Base-by-base conservation (phyloP, 108 stramenopile genomes). In the Nannochloropsis salina region DNA sequence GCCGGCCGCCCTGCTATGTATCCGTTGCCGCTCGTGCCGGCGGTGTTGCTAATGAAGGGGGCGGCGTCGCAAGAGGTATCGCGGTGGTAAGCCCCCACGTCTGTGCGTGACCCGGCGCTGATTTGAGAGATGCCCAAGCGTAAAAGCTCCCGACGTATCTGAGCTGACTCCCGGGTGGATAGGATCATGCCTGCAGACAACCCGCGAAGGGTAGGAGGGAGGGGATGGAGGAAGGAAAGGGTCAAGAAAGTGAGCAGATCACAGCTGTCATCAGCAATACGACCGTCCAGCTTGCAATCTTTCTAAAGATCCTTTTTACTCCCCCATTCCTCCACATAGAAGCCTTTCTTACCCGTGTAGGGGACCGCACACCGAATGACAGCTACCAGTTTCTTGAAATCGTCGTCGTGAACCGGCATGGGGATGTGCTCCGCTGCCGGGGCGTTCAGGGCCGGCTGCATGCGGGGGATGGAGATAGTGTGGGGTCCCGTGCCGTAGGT, bases 21-120 rank as follows among this genome's bases (percentile, higher is more conserved):
- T 15, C 61, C n/a, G n/a, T n/a, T 74, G 61, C 61, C 15, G 15
- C 47, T 51, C 12, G 10, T 74, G 2, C 61, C n/a, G 61, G 61
- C 61, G 20, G 61, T 74, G 61, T 74, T 74, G 61, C 61, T 74
- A n/a, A 74, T 74, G n/a, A 74, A 74, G 8, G 4, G 15, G 15
- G 61, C 61, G 15, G 61, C 61, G n/a, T 74, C 61, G 61, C 61
- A 74, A n/a, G 61, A n/a, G 61, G 61, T 74, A n/a, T 74, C 61
- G 61, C 61, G 61, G n/a, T 74, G 61, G 0, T 74, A 74, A 3
- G 61, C 61, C 15, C 61, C 61, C n/a, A 74, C 61, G n/a, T 74
- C 61, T 8, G 61, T 74, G 4, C 61, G 61, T n/a, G 61, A 74
- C 15, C 61, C 61, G 61, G 61, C 61, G 8, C 61, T 74, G 6